phyloP scores from a whole-genome alignment of 208 protist genomes.

The Trichomonas vaginalis region DNA sequence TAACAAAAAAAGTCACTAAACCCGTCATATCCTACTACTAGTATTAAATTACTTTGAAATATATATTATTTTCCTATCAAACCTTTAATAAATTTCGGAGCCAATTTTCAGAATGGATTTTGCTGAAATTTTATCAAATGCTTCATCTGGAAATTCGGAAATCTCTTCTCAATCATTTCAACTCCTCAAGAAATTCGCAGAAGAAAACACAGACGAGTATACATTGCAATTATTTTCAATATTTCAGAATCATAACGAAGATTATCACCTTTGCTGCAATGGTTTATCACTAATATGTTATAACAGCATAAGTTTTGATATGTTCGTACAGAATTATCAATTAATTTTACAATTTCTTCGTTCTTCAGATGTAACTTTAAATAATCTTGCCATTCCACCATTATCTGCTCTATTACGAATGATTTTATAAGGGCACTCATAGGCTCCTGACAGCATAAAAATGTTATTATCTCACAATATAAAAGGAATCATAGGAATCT shows the following conservation, averaged over 20 bases:
- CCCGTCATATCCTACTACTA: too few species aligned
- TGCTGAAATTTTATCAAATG: neutral
- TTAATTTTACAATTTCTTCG: neutral
- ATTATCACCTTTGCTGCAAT: neutral
- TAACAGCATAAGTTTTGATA: neutral
- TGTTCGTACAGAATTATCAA: neutral
- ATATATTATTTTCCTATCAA: too few species aligned
- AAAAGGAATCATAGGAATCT: too few species aligned
- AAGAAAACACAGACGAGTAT: neutral
- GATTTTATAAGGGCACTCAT: too few species aligned
- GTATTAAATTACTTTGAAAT: too few species aligned
- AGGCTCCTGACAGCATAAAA: too few species aligned
- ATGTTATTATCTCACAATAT: too few species aligned
- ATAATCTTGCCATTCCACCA: neutral
- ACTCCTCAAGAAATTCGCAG: neutral
- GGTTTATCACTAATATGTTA: neutral
- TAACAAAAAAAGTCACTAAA: too few species aligned
- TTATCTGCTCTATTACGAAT: neutral
- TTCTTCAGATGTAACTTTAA: neutral
- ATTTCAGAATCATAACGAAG: neutral
- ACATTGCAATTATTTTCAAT: neutral
- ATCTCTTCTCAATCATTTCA: neutral
- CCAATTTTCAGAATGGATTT: too few species aligned
- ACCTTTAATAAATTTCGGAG: too few species aligned
- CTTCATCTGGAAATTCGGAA: neutral